Evolutionary conservation across 2,329 filamentous ascomycete genomes (phyloP).

Genomic region (Hymenoscyphus albidus): DNA sequence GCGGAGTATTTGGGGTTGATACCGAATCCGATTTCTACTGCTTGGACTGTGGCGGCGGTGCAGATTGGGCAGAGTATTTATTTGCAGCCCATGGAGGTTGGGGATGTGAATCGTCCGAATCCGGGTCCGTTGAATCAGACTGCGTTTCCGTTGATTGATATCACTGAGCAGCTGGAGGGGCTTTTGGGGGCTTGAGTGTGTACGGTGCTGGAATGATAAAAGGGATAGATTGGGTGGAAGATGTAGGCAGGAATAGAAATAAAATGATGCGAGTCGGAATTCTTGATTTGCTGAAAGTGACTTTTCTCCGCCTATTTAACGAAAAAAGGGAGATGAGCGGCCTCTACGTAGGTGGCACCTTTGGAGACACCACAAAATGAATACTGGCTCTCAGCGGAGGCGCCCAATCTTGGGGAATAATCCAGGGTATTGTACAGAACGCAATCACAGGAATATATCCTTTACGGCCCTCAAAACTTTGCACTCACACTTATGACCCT

Average conservation of each 20-base stretch:
- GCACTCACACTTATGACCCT: constrained; percentile 30
- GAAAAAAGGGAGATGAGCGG: not conserved
- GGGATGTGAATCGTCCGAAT: not conserved
- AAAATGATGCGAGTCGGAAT: not conserved
- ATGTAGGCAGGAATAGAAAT: not conserved
- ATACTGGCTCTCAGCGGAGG: not conserved
- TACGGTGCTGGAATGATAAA: not conserved
- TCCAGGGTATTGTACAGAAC: not conserved
- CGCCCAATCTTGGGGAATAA: not conserved
- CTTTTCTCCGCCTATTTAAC: not conserved
- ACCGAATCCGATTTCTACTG: not conserved
- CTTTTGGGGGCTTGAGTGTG: not conserved
- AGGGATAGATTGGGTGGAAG: not conserved
- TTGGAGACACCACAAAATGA: not conserved
- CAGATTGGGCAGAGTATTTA: constrained; percentile 1
- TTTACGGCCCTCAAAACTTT: constrained; percentile 26
- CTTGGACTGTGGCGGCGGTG: not conserved
- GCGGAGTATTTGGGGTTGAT: not conserved
- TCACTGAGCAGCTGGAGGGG: not conserved
- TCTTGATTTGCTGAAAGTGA: not conserved
- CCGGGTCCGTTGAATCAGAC: not conserved
- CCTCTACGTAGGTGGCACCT: not conserved
- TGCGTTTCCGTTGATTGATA: not conserved
- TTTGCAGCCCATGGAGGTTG: not conserved
- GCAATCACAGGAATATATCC: constrained; percentile 4